Evolutionary conservation across 805 yeast species (phyloP), one percentile per base, ranked within the genome.

Genomic region (Suhomyces sp.): DNA sequence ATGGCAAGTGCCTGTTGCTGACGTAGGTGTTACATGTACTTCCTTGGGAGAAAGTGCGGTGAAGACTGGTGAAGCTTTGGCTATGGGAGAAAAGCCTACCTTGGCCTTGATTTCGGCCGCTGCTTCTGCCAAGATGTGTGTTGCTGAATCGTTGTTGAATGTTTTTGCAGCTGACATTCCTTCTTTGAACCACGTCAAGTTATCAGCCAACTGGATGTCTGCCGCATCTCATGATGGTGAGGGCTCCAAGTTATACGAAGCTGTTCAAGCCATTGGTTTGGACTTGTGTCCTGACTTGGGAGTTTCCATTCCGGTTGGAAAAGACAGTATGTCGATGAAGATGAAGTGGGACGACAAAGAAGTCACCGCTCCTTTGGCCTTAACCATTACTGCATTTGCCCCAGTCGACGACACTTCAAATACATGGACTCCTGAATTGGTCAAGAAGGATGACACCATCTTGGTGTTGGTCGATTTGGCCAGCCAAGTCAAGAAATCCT

Each of bases 201-300:
- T 94, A 54, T 89, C 97, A 49, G 99, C 99, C 46, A 94, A 94
- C 77, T 94, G 99, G 99, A 94, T 94, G 99, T 86, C 97, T 9
- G 92, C 98, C 48, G 97, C 99, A 26, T 80, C 93, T 35, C 96
- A 92, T 64, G 84, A 83, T 22, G 98, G 98, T 64, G 99, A 94
- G 73, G 99, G 99, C 56, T 81, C 96, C 49, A 92, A 90, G 57
- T 78, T 94, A 57, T 94, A 93, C 68, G 97, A 91, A 72, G 99
- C 97, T 46, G 99, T 94, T 46, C 92, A 91, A 72, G 98, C 98
- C 4, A 85, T 94, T 64, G 97, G 97, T 60, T 68, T 92, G 66
- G 97, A 90, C 59, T 79, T 96, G 63, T 94, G 99, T 73, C 97
- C 98, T 22, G 93, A 83, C 54, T 80, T 94, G 59, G 97, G 96